These are phyloP conservation scores for Ganoderma sinense DNA, from an alignment of 1,284 basidiomycete genomes.

Conservation along the genomic window DNA sequence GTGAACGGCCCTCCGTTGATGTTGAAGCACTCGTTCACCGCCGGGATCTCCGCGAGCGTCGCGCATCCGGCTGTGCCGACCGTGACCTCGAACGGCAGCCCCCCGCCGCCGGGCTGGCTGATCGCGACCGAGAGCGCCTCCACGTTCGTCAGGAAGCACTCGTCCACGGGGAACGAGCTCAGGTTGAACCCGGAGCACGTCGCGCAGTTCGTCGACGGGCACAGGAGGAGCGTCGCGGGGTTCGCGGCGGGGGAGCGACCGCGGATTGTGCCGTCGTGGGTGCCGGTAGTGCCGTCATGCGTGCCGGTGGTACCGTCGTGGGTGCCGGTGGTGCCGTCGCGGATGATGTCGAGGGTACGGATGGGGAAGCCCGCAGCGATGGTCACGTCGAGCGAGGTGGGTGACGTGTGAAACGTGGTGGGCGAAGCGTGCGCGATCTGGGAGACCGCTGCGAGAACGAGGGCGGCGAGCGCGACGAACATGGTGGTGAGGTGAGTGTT, in stretches of 20 bases:
- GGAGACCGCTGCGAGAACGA: constrained; percentile 8
- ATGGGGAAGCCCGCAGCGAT: constrained; percentile 19
- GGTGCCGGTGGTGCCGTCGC: background rate
- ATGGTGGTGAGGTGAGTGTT: constrained; percentile 7
- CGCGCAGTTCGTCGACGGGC: constrained; percentile 10
- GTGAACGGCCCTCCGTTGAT: constrained; percentile 14
- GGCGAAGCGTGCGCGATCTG: constrained; percentile 11
- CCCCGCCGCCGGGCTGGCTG: constrained; percentile 14
- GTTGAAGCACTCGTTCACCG: constrained; percentile 26
- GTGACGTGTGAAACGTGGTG: background rate
- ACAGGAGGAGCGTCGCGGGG: constrained; percentile 13
- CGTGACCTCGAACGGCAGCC: constrained; percentile 14
- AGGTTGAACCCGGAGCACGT: constrained; percentile 11
- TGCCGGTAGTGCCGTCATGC: background rate
- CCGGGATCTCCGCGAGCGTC: constrained; percentile 11
- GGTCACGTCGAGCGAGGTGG: constrained; percentile 3
- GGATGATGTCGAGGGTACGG: constrained; percentile 6
- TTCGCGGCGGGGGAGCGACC: background rate
- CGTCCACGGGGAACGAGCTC: constrained; percentile 5
- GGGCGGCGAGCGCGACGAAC: constrained; percentile 12
- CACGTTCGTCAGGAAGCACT: constrained; percentile 7
- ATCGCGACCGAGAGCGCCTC: constrained; percentile 9
- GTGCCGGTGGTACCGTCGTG: background rate
- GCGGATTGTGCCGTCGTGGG: background rate
- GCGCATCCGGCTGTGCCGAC: constrained; percentile 16